Evolutionary conservation across 2,329 filamentous ascomycete species (phyloP).

Genomic region (Fusarium nematophilum): DNA sequence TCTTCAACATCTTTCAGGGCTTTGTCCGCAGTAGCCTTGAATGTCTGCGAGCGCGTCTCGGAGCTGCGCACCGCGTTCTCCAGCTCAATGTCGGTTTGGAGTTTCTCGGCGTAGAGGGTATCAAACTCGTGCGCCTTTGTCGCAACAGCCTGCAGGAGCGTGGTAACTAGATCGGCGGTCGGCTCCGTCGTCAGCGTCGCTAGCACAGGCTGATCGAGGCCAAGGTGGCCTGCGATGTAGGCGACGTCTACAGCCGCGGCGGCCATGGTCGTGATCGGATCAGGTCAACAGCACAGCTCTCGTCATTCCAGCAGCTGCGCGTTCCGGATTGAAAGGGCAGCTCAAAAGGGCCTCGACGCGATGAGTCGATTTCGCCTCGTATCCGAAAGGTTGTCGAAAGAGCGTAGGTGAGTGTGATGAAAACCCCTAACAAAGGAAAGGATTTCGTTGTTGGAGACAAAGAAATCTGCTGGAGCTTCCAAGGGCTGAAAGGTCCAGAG

Average conservation of each 20-base stretch:
- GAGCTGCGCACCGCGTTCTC: constrained; percentile 88
- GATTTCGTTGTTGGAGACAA: constrained; percentile 34
- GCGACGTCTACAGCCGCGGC: constrained; percentile 70
- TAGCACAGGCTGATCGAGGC: constrained; percentile 73
- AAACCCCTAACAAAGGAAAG: constrained; percentile 38
- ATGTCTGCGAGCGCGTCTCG: constrained; percentile 83
- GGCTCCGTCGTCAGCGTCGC: constrained; percentile 72
- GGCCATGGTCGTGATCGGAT: constrained; percentile 53
- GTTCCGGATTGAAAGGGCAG: constrained; percentile 4
- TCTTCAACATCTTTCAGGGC: constrained; percentile 86
- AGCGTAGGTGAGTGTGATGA: constrained; percentile 26
- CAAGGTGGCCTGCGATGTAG: constrained; percentile 79
- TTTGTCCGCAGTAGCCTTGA: constrained; percentile 85
- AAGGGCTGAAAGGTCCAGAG: constrained; percentile 32
- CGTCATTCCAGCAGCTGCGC: constrained; percentile 43
- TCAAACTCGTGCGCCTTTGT: constrained; percentile 86
- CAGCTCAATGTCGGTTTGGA: constrained; percentile 90
- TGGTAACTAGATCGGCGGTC: constrained; percentile 81
- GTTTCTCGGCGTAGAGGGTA: constrained; percentile 84
- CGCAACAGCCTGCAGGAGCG: constrained; percentile 79
- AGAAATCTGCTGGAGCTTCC: constrained; percentile 45
- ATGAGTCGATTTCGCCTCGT: constrained; percentile 1
- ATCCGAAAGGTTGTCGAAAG: constrained; percentile 13
- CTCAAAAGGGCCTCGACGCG: constrained; percentile 2
- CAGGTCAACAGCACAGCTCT: constrained; percentile 38